phyloP scores from a whole-genome alignment of 352 stramenopile species.

The Globisporangium canariense region DNA sequence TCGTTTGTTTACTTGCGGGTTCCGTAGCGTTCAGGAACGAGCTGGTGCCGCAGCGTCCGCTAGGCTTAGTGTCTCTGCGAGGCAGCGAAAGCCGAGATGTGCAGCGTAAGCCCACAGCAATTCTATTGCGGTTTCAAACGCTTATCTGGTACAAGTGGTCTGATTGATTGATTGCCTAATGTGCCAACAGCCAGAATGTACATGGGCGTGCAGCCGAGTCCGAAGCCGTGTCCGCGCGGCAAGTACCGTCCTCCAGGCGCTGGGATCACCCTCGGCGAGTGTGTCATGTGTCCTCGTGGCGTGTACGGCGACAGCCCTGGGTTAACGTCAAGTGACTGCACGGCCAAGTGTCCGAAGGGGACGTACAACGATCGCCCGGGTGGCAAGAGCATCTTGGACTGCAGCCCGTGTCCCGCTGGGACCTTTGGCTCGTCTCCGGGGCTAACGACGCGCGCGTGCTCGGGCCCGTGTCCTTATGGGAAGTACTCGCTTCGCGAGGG shows the following conservation, averaged over 20 bases:
- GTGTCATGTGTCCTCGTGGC: constrained; percentile 63
- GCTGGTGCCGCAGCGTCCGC: constrained; percentile 3
- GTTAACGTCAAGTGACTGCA: constrained; percentile 58
- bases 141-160: neutral
- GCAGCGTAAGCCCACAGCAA: constrained; percentile 4
- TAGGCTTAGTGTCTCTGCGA: constrained; percentile 5
- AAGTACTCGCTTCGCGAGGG: constrained; percentile 68
- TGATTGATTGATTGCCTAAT: neutral
- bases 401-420: constrained; percentile 59
- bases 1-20: neutral
- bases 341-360: constrained; percentile 65
- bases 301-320: constrained; percentile 71
- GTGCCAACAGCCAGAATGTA: constrained; percentile 40
- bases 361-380: constrained; percentile 64
- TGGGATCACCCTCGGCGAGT: constrained; percentile 53
- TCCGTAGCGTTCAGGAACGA: constrained; percentile 5
- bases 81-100: neutral
- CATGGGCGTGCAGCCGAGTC: constrained; percentile 45
- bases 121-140: neutral
- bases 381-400: constrained; percentile 55
- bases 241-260: constrained; percentile 56
- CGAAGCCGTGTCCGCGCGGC: constrained; percentile 46
- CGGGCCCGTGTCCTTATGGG: constrained; percentile 55
- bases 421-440: constrained; percentile 55
- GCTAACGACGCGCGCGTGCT: constrained; percentile 53